phyloP scores from a whole-genome alignment of 2,329 filamentous ascomycete species.

The Torrubiellomyces zombiae region DNA sequence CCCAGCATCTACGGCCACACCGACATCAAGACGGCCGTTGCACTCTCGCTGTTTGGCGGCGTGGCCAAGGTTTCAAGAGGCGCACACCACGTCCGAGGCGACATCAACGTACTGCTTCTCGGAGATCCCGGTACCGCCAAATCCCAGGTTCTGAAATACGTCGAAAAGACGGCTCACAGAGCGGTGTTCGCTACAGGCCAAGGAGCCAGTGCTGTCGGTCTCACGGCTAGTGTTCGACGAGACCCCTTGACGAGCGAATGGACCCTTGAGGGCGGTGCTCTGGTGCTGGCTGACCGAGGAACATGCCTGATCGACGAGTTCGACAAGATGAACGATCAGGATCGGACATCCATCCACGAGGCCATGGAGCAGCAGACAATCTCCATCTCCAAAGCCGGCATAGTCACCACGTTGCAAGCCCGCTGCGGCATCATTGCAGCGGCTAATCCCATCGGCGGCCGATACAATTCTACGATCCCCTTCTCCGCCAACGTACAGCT shows the following conservation, averaged over 20 bases:
- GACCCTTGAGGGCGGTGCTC: constrained; percentile 89
- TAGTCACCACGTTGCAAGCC: constrained; percentile 91
- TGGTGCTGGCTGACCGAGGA: constrained; percentile 87
- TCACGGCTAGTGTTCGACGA: constrained; percentile 88
- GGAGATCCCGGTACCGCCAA: constrained; percentile 97
- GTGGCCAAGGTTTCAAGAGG: constrained; percentile 85
- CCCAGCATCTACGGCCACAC: constrained; percentile 94
- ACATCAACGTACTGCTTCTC: constrained; percentile 93
- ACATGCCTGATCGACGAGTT: constrained; percentile 97
- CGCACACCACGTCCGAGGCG: constrained; percentile 78
- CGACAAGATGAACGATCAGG: constrained; percentile 99
- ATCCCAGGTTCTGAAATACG: constrained; percentile 92
- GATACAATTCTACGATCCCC: constrained; percentile 91
- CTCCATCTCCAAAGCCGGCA: constrained; percentile 95
- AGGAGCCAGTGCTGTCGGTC: constrained; percentile 90
- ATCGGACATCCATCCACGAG: constrained; percentile 95
- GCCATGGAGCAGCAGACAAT: constrained; percentile 99
- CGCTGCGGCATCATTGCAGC: constrained; percentile 93
- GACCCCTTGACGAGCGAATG: constrained; percentile 93
- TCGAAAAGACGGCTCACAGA: constrained; percentile 91
- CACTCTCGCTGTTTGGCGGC: constrained; percentile 84
- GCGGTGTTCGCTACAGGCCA: constrained; percentile 97
- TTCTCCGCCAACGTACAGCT: constrained; percentile 94
- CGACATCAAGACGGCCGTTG: constrained; percentile 94
- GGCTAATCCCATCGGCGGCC: constrained; percentile 87